Base-by-base conservation (phyloP, 495 filamentous ascomycete species). In the Pseudomonodictys pantanalensis region DNA sequence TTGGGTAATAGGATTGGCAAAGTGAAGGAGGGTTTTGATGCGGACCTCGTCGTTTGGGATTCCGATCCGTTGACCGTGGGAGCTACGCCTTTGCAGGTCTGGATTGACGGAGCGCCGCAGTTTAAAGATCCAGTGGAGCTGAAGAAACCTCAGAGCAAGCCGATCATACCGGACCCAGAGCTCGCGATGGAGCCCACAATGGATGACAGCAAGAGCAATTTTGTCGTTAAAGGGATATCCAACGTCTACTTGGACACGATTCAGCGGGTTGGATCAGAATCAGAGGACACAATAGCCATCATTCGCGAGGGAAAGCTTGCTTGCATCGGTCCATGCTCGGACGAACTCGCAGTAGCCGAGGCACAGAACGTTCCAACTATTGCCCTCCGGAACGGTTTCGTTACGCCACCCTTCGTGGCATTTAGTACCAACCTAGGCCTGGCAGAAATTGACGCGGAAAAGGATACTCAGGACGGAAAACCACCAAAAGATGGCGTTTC, bases 1-100 rank as follows among this genome's bases (percentile, higher is more conserved):
- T 74, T 85, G 12, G 79, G 77, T 2, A 68, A 86, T 41, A 75
- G 84, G 15, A 73, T 87, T 11, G 84, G 84, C 8, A 85, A 85
- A 59, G 71, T 81, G 41, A 81, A 80, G 68, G 72, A 78, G 20
- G 83, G 84, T 0, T 85, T 82, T 56, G 84, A 87, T 65, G 84
- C 84, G 20, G 84, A 87, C 62, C 54, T 87, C 20, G 84, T 85
- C 1, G 77, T 86, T 8, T 87, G 83, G 83, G 83, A 86, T 63
- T 81, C 77, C 44, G 82, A 87, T 65, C 84, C 84, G 26, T 69
- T 87, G 4, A 76, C 76, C 38, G 75, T 82, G 0, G 84, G 84
- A 9, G 83, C 84, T 0, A 73, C 83, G 4, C 82, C 84, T 0
- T 68, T 80, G 0, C 81, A 86, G 56, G 81, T 87, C 2, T 87